A percentile compares a stretch with the other conserved stretches of the same genome.
Evolutionary conservation across 2,329 filamentous ascomycete genomes (phyloP).

Genomic region (Xylaria sp.): DNA sequence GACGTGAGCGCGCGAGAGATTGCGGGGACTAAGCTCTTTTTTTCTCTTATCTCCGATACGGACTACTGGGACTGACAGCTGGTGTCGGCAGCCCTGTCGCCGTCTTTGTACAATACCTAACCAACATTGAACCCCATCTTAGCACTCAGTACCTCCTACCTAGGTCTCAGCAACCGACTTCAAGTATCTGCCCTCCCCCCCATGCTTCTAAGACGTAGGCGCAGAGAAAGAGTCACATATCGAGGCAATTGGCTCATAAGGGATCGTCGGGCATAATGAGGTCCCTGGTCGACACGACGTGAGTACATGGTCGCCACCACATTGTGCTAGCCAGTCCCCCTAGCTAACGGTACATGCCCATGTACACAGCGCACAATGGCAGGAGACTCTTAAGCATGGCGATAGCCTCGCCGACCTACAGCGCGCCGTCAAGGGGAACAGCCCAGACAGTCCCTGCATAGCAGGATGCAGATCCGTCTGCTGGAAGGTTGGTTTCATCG

Average conservation of each 20-base stretch:
- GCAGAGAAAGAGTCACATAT: neutral
- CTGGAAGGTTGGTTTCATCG: constrained; percentile 71
- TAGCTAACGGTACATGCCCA: constrained; percentile 3
- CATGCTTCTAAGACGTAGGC: neutral
- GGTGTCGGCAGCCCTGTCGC: constrained; percentile 21
- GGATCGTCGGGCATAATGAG: constrained; percentile 37
- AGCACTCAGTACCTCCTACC: no score
- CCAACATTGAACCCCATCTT: no score
- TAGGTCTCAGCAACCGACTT: no score
- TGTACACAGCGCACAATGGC: constrained; percentile 65
- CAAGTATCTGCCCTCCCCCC: no score
- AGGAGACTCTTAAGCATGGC: constrained; percentile 61
- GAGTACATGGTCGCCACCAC: constrained; percentile 21
- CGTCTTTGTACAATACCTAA: constrained; percentile 9
- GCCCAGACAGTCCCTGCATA: constrained; percentile 64
- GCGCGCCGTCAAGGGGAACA: constrained; percentile 64
- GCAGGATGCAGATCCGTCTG: constrained; percentile 81
- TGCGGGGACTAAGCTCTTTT: no score
- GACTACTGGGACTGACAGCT: constrained; percentile 15
- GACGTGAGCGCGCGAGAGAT: neutral
- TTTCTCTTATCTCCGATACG: constrained; percentile 12
- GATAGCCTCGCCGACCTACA: constrained; percentile 63
- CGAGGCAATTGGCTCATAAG: constrained; percentile 1
- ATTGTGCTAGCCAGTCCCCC: neutral
- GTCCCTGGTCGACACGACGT: constrained; percentile 37